phyloP scores from a whole-genome alignment of 257 asterid genomes.

The Solanum gracilifrons region DNA sequence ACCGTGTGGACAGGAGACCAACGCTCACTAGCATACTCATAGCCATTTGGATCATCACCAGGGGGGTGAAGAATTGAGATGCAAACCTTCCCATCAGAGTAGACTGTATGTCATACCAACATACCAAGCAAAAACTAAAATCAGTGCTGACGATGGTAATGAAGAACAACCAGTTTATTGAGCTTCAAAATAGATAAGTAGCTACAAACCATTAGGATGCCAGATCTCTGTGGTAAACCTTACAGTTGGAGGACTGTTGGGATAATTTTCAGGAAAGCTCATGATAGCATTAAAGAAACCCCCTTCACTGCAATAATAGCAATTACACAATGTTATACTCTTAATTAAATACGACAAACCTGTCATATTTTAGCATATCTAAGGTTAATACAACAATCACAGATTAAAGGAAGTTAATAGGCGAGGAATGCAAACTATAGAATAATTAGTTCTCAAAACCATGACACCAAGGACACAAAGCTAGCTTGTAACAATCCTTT shows the following conservation, averaged over 20 bases:
- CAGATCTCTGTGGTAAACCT: conserved; percentile 89
- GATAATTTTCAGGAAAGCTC: conserved; percentile 87
- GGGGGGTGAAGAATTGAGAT: conserved; percentile 97
- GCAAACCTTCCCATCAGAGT: conserved; percentile 92
- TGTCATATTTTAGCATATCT: neutral
- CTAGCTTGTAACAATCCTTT: neutral
- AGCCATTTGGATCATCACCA: conserved; percentile 97
- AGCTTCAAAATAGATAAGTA: neutral
- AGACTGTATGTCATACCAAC: conserved; percentile 43
- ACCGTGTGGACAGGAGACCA: conserved; percentile 99
- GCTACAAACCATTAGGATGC: conserved; percentile 93
- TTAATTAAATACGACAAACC: neutral
- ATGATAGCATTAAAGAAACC: conserved; percentile 97
- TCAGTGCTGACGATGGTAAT: neutral
- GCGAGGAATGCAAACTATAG: neutral
- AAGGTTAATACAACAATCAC: neutral
- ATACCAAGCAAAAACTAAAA: conserved; percentile 2
- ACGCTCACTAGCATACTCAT: conserved; percentile 98
- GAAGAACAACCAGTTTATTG: neutral
- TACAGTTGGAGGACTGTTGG: conserved; percentile 92
- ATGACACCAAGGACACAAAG: neutral
- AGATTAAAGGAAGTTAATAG: neutral
- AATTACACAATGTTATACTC: neutral
- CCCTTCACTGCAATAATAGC: conserved; percentile 68
- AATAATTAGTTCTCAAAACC: neutral